Conservation (phyloP, 371 early-diverging fungal species). For the Mucor velutinosus region DNA sequence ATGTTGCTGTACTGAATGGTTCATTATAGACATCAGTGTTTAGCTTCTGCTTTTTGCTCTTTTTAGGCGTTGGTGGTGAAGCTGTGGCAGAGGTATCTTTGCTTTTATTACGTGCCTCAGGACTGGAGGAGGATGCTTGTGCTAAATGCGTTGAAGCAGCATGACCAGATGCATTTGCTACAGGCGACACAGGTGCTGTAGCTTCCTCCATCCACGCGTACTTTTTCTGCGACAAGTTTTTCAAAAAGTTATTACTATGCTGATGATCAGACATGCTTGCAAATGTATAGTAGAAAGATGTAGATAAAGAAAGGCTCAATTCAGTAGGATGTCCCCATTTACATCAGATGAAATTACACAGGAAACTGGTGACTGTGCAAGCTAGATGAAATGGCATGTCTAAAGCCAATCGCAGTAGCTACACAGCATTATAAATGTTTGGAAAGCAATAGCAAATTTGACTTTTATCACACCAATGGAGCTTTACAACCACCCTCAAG, state of each 20-base stretch:
- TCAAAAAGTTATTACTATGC: slow-evolving; percentile 38
- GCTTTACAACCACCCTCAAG: no score
- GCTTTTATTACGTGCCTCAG: background rate
- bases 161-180: background rate
- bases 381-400: background rate
- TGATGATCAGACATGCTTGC: slow-evolving; percentile 11
- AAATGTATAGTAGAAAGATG: background rate
- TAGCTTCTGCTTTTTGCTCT: background rate
- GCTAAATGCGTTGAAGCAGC: slow-evolving; percentile 1
- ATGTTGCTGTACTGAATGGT: background rate
- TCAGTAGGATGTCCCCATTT: background rate
- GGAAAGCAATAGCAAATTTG: no score
- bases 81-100: background rate
- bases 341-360: background rate
- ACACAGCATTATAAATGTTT: no score
- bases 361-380: background rate
- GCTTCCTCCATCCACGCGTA: slow-evolving; percentile 56
- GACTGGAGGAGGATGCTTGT: background rate
- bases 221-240: slow-evolving; percentile 51
- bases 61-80: background rate
- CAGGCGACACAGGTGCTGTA: slow-evolving; percentile 15
- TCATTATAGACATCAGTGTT: background rate
- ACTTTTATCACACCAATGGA: no score
- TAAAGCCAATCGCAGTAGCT: no score
- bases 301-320: background rate